Percentiles rank a stretch among this genome's conserved stretches.
phyloP scores from a whole-genome alignment of 495 filamentous ascomycete species.

The Xylaria castorea region DNA sequence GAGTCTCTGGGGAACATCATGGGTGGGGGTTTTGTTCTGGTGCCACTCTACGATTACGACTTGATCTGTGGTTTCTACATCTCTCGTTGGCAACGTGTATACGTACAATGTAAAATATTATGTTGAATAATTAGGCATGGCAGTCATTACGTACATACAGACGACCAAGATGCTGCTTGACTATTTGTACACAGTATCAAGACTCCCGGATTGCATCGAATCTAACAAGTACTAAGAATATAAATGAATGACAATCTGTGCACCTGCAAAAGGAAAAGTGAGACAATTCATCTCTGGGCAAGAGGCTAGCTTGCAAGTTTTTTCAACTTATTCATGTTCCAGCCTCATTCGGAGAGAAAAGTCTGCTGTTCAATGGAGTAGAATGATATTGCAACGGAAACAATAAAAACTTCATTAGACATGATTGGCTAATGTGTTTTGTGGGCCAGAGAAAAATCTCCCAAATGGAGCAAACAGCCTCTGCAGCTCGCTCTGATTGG shows the following conservation, averaged over 20 bases:
- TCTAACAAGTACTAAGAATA: too few species aligned
- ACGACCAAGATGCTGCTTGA: background rate
- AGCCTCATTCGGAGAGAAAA: constrained; percentile 12
- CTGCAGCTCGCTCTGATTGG: background rate
- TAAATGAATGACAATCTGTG: background rate
- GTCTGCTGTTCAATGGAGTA: constrained; percentile 7
- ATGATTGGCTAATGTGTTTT: constrained; percentile 14
- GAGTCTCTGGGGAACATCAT: background rate
- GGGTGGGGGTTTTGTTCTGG: background rate
- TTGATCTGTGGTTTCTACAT: background rate
- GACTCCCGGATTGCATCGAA: too few species aligned
- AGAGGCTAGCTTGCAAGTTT: constrained; percentile 9
- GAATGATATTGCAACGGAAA: constrained; percentile 2
- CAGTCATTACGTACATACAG: background rate
- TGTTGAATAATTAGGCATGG: background rate
- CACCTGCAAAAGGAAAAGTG: background rate
- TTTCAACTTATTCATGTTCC: background rate
- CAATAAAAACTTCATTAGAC: background rate
- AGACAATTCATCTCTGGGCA: background rate
- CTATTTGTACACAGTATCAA: background rate
- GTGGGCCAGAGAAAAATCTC: background rate
- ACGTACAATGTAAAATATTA: background rate
- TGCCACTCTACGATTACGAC: background rate
- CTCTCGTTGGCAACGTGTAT: background rate
- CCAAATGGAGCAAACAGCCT: background rate